Evolutionary conservation across 2,329 filamentous ascomycete genomes (phyloP).

Genomic region (Colletotrichum sp.): DNA sequence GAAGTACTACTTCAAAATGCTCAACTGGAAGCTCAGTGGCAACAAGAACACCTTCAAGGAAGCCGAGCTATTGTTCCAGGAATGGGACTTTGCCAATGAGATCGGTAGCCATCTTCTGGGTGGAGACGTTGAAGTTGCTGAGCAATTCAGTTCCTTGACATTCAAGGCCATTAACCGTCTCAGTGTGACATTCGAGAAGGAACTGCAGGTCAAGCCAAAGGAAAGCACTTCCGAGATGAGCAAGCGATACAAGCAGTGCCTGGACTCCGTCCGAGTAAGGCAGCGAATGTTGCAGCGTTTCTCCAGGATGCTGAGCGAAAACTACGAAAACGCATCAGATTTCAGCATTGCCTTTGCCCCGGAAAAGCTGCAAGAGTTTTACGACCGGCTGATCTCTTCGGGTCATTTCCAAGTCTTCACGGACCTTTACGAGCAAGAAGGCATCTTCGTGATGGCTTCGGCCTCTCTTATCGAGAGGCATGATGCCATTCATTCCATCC

Average conservation of each 20-base stretch:
- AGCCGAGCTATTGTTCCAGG: slow-evolving; percentile 93
- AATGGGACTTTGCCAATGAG: slow-evolving; percentile 97
- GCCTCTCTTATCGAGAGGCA: slow-evolving; percentile 76
- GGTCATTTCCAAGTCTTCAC: slow-evolving; percentile 89
- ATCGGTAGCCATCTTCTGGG: slow-evolving; percentile 91
- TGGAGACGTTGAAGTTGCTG: slow-evolving; percentile 94
- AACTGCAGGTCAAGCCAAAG: slow-evolving; percentile 83
- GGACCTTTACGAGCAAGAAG: slow-evolving; percentile 72
- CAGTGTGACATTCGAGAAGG: slow-evolving; percentile 89
- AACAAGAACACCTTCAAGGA: slow-evolving; percentile 99
- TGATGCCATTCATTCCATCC: slow-evolving; percentile 83
- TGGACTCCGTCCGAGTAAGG: slow-evolving; percentile 94
- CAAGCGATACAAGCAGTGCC: slow-evolving; percentile 92
- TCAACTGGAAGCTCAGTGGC: slow-evolving; percentile 96
- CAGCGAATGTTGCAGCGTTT: slow-evolving; percentile 98
- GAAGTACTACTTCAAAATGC: slow-evolving; percentile 98
- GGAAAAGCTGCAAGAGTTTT: slow-evolving; percentile 75
- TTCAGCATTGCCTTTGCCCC: slow-evolving; percentile 80
- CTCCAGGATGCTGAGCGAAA: slow-evolving; percentile 85
- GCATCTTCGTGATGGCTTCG: slow-evolving; percentile 85
- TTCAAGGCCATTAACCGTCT: slow-evolving; percentile 90
- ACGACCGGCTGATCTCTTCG: slow-evolving; percentile 79
- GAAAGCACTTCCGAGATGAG: slow-evolving; percentile 90
- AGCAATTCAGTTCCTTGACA: slow-evolving; percentile 94
- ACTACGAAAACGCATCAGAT: slow-evolving; percentile 96